These are phyloP conservation scores for Gracilaria vermiculophylla DNA, from an alignment of 23 red algal species.

Conservation along the genomic window DNA sequence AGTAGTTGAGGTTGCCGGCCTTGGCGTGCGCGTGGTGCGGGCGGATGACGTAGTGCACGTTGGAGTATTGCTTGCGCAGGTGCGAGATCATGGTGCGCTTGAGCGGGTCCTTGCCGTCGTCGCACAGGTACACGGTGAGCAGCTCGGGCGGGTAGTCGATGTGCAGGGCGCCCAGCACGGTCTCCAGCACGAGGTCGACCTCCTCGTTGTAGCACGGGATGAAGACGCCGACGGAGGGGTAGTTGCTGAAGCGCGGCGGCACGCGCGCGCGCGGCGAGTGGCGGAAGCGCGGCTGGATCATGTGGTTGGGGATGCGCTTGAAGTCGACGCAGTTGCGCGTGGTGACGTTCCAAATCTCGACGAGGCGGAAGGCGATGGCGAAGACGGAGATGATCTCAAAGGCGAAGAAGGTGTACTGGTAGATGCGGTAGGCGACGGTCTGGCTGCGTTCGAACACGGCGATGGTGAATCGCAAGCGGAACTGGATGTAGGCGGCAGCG, in stretches of 20 bases:
- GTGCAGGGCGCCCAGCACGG: slow-evolving; percentile 39
- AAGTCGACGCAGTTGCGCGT: slow-evolving; percentile 63
- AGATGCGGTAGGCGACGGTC: background rate
- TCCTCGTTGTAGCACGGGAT: slow-evolving; percentile 75
- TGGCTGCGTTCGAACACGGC: slow-evolving; percentile 24
- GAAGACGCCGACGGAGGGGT: slow-evolving; percentile 50
- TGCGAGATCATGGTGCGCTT: slow-evolving; percentile 57
- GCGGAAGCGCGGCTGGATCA: background rate
- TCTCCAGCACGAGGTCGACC: slow-evolving; percentile 61
- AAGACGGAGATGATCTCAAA: slow-evolving; percentile 40
- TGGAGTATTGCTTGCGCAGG: slow-evolving; percentile 49
- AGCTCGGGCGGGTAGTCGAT: slow-evolving; percentile 60
- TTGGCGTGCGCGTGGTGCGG: slow-evolving; percentile 60
- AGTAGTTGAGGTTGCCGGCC: slow-evolving; percentile 68
- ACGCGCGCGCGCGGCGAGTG: slow-evolving; percentile 4
- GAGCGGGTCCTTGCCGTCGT: slow-evolving; percentile 52
- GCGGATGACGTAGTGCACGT: slow-evolving; percentile 63
- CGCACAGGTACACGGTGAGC: slow-evolving; percentile 60
- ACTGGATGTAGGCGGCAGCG: slow-evolving; percentile 44
- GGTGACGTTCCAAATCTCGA: slow-evolving; percentile 58
- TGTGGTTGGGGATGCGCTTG: slow-evolving; percentile 32
- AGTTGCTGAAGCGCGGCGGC: slow-evolving; percentile 1
- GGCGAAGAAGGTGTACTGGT: slow-evolving; percentile 59
- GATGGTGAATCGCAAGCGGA: slow-evolving; percentile 45
- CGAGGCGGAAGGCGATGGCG: slow-evolving; percentile 15